Base-by-base conservation (phyloP, 805 yeast species). In the Sugiyamaella qingdaonensis region DNA sequence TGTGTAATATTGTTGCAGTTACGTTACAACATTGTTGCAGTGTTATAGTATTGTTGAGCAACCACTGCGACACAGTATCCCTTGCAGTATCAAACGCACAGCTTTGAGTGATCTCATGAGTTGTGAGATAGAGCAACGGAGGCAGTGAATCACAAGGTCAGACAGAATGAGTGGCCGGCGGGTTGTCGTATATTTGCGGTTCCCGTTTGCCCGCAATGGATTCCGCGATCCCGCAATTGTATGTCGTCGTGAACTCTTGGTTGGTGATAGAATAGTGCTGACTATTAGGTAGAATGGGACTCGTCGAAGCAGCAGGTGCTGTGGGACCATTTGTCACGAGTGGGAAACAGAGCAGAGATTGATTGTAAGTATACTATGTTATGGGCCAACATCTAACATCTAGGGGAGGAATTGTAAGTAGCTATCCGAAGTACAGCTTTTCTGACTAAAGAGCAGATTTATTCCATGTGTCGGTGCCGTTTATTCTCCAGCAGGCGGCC, bases 161-260 rank as follows among this genome's bases (percentile, higher is more conserved):
- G 29, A 24, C 29, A 24, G 7, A 24, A 29, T n/a, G 13, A 27
- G 18, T n/a, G 39, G 24, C 36, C 44, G 47, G 16, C 24, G 57
- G 13, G 56, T 48, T 18, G 52, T 52, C 4, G 78, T 78, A 4
- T 78, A 76, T 58, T 65, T 78, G 35, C 71, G 78, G 44, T 71
- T 76, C 13, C 73, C 75, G 27, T 72, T 73, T 4, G 64, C 69
- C n/a, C 64, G 79, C 32, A 62, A 66, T n/a, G 75, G 71, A 0
- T 71, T 73, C 47, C 62, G 53, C 2, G 78, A 75, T 54, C 79
- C 80, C 0, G 61, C 60, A 2, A 57, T 50, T 16, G 68, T 64
- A 61, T 2, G 65, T 44, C 13, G 4, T 21, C 11, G 34, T 14
- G 32, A n/a, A n/a, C n/a, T n/a, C 16, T 29, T 42, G 16, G 27